A percentile compares a stretch with the other conserved stretches of the same genome.
phyloP scores from a whole-genome alignment of 1,139 yeast species.

The Spathaspora sp. region DNA sequence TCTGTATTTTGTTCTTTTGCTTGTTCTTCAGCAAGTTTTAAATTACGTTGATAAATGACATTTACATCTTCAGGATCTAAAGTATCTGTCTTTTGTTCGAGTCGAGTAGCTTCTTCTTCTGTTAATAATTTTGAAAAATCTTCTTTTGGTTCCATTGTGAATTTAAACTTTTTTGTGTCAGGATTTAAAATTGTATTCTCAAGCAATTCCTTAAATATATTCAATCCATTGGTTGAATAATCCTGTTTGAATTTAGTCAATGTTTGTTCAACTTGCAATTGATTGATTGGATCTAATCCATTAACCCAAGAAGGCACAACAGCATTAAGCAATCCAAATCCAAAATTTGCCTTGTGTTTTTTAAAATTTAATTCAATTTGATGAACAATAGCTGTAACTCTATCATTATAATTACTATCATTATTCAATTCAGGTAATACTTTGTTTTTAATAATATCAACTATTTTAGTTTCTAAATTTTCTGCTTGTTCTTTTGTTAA shows the following conservation, averaged over 20 bases:
- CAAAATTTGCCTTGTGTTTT: conserved; percentile 89
- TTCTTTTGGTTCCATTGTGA: conserved; percentile 72
- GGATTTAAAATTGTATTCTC: conserved; percentile 48
- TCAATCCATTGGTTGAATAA: conserved; percentile 51
- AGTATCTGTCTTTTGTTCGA: conserved; percentile 40
- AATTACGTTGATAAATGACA: conserved; percentile 60
- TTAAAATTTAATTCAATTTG: conserved; percentile 83
- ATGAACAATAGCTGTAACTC: conserved; percentile 82
- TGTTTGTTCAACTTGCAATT: conserved; percentile 63
- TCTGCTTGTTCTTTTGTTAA: conserved; percentile 51
- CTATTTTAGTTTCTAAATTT: conserved; percentile 45
- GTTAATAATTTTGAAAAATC: conserved; percentile 48
- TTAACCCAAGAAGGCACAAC: conserved; percentile 85
- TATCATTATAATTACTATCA: conserved; percentile 50
- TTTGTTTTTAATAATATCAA: conserved; percentile 34
- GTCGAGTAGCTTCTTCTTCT: conserved; percentile 55
- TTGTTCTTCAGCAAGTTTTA: conserved; percentile 61
- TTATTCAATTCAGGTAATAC: conserved; percentile 42
- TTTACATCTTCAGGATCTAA: conserved; percentile 58
- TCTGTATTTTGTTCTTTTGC: conserved; percentile 69
- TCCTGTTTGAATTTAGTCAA: conserved; percentile 62
- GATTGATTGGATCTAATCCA: conserved; percentile 66
- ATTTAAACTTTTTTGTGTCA: conserved; percentile 58
- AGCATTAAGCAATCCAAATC: conserved; percentile 72
- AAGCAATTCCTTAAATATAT: conserved; percentile 59